Percentiles rank a stretch among this genome's conserved stretches.
Conservation (phyloP, 495 filamentous ascomycete species). For the Talaromyces stipitatus region DNA sequence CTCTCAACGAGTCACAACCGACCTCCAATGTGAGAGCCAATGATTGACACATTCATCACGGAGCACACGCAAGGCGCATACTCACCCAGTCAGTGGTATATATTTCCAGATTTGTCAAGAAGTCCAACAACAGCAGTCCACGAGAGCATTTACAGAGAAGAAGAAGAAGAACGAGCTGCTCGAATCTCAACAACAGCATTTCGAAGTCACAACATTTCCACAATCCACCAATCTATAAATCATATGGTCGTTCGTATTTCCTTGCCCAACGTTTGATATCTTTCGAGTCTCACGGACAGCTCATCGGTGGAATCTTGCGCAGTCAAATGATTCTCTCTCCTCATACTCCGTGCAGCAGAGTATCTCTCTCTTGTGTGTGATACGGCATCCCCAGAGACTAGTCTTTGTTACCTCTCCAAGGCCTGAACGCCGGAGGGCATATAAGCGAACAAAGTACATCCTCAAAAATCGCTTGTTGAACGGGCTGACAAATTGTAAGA, state of each 20-base stretch:
- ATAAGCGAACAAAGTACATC: slow-evolving; percentile 73
- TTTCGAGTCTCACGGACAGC: slow-evolving; percentile 3
- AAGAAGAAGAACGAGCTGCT: slow-evolving; percentile 1
- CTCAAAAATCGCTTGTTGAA: slow-evolving; percentile 64
- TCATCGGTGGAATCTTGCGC: background rate
- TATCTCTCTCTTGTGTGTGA: slow-evolving; percentile 55
- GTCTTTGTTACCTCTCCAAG: slow-evolving; percentile 81
- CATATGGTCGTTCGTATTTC: background rate
- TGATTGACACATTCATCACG: too few relatives aligned
- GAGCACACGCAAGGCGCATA: too few relatives aligned
- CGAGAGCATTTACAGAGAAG: slow-evolving; percentile 1
- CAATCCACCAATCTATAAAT: background rate
- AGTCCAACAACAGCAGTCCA: background rate
- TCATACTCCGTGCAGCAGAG: slow-evolving; percentile 3
- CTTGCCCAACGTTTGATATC: background rate
- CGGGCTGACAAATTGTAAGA: slow-evolving; percentile 18
- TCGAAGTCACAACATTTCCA: background rate
- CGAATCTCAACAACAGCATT: background rate
- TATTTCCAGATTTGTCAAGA: background rate
- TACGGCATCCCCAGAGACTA: slow-evolving; percentile 73
- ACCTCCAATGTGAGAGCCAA: background rate
- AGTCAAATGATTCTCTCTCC: background rate
- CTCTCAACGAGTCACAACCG: background rate
- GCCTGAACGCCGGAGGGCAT: slow-evolving; percentile 45
- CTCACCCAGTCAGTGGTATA: background rate